A percentile compares a stretch with the other conserved stretches of the same genome.
Evolutionary conservation across 495 filamentous ascomycete species (phyloP).

Genomic region (Xylaria curta): DNA sequence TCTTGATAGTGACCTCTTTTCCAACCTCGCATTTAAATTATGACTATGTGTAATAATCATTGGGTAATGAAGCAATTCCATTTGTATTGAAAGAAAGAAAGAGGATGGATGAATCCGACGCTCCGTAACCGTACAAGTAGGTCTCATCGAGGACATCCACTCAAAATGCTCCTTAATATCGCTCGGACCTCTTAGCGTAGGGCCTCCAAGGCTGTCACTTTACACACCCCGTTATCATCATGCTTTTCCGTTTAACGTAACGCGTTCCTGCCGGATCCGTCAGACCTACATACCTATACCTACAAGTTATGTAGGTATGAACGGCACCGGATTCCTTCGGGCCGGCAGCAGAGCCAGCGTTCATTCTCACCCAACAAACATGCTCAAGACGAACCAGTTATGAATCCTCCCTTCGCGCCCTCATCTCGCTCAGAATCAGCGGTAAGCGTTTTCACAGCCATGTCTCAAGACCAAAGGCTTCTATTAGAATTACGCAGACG

Average conservation of each 20-base stretch:
- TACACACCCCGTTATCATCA: not conserved
- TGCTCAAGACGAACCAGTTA: not conserved
- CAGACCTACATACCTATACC: not conserved
- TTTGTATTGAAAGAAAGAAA: not conserved
- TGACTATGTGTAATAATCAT: not conserved
- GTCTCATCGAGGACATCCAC: not conserved
- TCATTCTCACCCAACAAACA: not conserved
- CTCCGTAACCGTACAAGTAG: not conserved
- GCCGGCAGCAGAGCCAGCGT: not conserved
- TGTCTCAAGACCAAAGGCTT: not conserved
- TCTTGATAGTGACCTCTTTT: not conserved
- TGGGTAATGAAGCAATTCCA: not conserved
- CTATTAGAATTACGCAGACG: not conserved
- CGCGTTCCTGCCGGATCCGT: conserved; percentile 3
- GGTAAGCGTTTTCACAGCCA: not conserved
- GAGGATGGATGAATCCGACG: no score
- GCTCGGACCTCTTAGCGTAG: not conserved
- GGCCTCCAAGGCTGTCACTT: not conserved
- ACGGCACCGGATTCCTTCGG: conserved; percentile 7
- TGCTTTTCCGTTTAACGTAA: not conserved
- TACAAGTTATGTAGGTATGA: not conserved
- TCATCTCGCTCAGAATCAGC: not conserved
- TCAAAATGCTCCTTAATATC: conserved; percentile 17
- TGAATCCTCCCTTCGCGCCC: not conserved
- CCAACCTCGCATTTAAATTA: not conserved